A percentile compares a stretch with the other conserved stretches of the same genome.
Conservation (phyloP, 2,329 filamentous ascomycete genomes). For the Aspergillus japonicus region DNA sequence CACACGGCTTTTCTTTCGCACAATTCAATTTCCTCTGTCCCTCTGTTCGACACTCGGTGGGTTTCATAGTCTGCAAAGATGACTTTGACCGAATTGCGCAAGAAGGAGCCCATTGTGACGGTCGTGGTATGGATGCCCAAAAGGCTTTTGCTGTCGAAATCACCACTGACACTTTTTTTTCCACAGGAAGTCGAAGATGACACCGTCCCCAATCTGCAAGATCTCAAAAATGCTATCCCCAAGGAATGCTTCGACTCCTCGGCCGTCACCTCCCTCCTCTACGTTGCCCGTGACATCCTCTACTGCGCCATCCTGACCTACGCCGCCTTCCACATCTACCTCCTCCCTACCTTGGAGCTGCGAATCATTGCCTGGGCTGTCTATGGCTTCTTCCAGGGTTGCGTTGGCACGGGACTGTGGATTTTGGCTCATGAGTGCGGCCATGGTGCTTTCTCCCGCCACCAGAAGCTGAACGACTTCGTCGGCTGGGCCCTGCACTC, state of each 20-base stretch:
- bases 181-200: background rate
- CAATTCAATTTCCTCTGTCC: background rate
- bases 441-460: constrained; percentile 65
- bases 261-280: constrained; percentile 52
- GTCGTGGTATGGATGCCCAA: background rate
- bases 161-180: background rate
- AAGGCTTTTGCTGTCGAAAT: background rate
- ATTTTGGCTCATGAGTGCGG: constrained; percentile 70
- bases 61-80: background rate
- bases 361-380: constrained; percentile 54
- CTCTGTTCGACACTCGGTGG: background rate
- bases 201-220: constrained; percentile 16
- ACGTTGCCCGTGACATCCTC: constrained; percentile 57
- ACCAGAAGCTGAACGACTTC: constrained; percentile 57
- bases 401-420: constrained; percentile 68
- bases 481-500: constrained; percentile 67
- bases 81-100: background rate
- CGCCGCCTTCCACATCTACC: constrained; percentile 55
- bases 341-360: constrained; percentile 46
- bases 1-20: background rate
- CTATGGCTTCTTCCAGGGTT: constrained; percentile 65
- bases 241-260: constrained; percentile 62
- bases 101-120: background rate
- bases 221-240: constrained; percentile 53
- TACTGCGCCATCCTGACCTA: constrained; percentile 52